These are phyloP conservation scores for Suillus bovinus DNA, from an alignment of 768 basidiomycete species.

Conservation along the genomic window DNA sequence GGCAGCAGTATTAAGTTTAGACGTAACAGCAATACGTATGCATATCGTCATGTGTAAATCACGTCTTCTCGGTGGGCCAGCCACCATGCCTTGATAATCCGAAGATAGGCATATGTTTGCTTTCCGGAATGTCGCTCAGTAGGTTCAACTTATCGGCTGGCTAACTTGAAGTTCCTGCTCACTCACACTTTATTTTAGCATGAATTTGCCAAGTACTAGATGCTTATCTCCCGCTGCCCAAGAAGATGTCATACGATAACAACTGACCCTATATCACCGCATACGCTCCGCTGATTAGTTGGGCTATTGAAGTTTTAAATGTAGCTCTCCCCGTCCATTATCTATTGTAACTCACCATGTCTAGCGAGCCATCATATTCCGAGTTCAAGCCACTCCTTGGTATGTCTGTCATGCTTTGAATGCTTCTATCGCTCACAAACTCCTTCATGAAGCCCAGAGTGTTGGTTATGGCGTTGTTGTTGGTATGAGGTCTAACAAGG, in stretches of 20 bases:
- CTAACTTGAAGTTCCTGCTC: not conserved
- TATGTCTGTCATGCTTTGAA: too few relatives aligned
- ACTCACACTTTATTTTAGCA: slow-evolving; percentile 1
- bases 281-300: not conserved
- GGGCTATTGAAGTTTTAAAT: too few relatives aligned
- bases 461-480: too few relatives aligned
- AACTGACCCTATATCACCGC: not conserved
- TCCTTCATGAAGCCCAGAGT: too few relatives aligned
- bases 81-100: not conserved
- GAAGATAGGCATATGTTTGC: not conserved
- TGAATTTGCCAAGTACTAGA: not conserved
- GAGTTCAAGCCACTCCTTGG: too few relatives aligned
- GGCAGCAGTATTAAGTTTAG: not conserved
- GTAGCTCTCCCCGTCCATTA: not conserved
- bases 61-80: not conserved
- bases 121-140: not conserved
- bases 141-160: not conserved
- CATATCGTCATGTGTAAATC: too few relatives aligned
- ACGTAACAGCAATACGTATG: too few relatives aligned
- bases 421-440: too few relatives aligned
- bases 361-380: slow-evolving; percentile 22
- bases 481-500: too few relatives aligned
- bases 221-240: not conserved
- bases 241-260: not conserved
- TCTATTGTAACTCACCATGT: slow-evolving; percentile 16